phyloP scores from a whole-genome alignment of 2,329 filamentous ascomycete species.

The Fusarium citri region DNA sequence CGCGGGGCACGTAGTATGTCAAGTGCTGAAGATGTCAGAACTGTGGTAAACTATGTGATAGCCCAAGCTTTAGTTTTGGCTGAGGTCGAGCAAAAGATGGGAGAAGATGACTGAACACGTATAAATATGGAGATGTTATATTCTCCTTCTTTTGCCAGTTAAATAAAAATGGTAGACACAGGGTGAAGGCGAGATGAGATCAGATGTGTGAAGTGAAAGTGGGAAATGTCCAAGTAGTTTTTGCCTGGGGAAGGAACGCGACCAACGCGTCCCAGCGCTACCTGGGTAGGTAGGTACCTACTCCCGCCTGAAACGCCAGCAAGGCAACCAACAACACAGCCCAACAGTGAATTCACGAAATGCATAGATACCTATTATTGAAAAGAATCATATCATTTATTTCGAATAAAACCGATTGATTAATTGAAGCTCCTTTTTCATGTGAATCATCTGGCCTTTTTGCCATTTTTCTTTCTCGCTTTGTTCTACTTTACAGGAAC shows the following conservation, averaged over 20 bases:
- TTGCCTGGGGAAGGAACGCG: constrained; percentile 29
- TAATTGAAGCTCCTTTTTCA: neutral
- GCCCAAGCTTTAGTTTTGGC: constrained; percentile 10
- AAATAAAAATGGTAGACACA: constrained; percentile 33
- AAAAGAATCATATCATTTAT: neutral
- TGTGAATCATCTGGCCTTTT: neutral
- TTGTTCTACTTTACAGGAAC: constrained; percentile 55
- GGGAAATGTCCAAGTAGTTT: constrained; percentile 25
- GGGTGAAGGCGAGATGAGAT: constrained; percentile 35
- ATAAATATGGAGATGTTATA: constrained; percentile 3
- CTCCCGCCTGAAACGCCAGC: constrained; percentile 11
- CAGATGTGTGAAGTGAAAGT: constrained; percentile 13
- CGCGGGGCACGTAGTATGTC: neutral
- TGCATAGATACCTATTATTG: neutral
- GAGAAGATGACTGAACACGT: neutral
- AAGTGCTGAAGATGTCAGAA: constrained; percentile 10
- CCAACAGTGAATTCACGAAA: neutral
- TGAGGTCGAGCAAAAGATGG: neutral
- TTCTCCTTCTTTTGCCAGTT: constrained; percentile 1
- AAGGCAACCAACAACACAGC: neutral
- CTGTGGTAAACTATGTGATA: neutral
- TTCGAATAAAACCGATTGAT: neutral
- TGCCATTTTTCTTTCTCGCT: neutral
- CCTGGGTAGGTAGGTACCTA: neutral
- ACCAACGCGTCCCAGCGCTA: constrained; percentile 37